These are phyloP conservation scores for Fusarium sp. DNA, from an alignment of 2,329 filamentous ascomycete species.

Conservation along the genomic window DNA sequence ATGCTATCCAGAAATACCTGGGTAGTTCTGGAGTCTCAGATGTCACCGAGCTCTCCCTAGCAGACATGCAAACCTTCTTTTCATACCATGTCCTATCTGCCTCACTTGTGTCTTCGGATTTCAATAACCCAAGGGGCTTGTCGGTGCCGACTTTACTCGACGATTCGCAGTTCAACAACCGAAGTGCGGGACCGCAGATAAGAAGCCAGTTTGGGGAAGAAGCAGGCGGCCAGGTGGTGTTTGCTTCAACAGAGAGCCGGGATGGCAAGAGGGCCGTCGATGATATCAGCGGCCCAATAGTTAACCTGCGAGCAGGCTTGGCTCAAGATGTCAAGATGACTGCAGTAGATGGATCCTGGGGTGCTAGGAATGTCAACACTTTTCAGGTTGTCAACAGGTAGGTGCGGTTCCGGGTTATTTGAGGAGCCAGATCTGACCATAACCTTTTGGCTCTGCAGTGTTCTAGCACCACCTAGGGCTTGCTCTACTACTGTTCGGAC, in stretches of 20 bases:
- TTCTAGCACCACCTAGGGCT: constrained; percentile 23
- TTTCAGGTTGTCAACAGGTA: constrained; percentile 37
- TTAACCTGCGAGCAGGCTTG: constrained; percentile 29
- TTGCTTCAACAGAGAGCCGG: constrained; percentile 5
- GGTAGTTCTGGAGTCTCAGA: constrained; percentile 3
- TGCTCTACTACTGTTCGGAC: constrained; percentile 30
- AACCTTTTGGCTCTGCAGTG: neutral
- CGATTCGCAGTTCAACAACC: constrained; percentile 30
- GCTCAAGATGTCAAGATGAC: constrained; percentile 36
- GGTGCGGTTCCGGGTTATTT: neutral
- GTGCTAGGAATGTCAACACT: constrained; percentile 19
- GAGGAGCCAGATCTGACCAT: neutral
- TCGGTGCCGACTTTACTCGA: constrained; percentile 27
- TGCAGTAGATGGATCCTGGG: constrained; percentile 36
- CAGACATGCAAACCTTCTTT: constrained; percentile 27
- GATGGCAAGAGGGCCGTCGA: constrained; percentile 2
- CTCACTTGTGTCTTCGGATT: constrained; percentile 15
- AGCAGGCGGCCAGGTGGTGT: constrained; percentile 31
- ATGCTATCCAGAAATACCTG: constrained; percentile 31
- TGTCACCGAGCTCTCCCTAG: constrained; percentile 7
- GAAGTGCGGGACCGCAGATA: constrained; percentile 22
- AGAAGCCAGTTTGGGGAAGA: constrained; percentile 16
- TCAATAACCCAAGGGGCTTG: constrained; percentile 11
- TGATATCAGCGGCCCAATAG: constrained; percentile 1
- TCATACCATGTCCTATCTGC: constrained; percentile 30